Base-by-base conservation (phyloP, 1,284 basidiomycete genomes). In the Cryptococcus jaspeensis region DNA sequence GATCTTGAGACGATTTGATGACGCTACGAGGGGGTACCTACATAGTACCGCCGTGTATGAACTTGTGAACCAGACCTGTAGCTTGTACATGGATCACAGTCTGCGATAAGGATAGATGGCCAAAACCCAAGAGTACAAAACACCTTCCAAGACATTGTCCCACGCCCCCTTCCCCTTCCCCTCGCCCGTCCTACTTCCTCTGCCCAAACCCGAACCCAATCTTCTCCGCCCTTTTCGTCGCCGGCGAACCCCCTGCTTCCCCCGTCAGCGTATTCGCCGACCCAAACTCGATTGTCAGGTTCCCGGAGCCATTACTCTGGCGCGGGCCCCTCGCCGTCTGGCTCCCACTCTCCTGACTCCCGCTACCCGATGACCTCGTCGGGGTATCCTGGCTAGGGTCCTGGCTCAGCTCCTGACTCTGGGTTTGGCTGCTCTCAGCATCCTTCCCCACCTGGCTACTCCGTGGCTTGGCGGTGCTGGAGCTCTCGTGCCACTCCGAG, bases 141-240 rank as follows among this genome's bases (percentile, higher is more conserved):
- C 40, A 20, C 40, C 20, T n/a, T 1, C 8, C 15, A 1, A 41
- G 4, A 20, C 20, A 41, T 41, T 12, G 39, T 41, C 18, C 41
- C 41, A 18, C 11, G 12, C 41, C 11, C 18, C 15, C 41, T 20
- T 12, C 18, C 41, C 11, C 18, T 43, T 43, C 18, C 41, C 18
- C 15, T n/a, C 12, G 23, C 18, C 18, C 18, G 39, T 39, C 48
- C 39, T 25, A 50, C 37, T 50, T 37, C n/a, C 25, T 39, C 25
- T 46, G 44, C 20, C 28, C 48, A 39, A 50, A 50, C 20, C 48
- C 48, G 3, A 50, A 50, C 36, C 18, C 36, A 20, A 50, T 35
- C 11, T 37, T 37, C 20, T 37, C 48, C 5, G n/a, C 48, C 48
- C 37, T 39, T 15, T 37, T 25, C 32, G 36, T 16, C 15, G 37